These are phyloP conservation scores for Pseudopyricularia cyperi DNA, from an alignment of 2,329 filamentous ascomycete species.

Conservation along the genomic window DNA sequence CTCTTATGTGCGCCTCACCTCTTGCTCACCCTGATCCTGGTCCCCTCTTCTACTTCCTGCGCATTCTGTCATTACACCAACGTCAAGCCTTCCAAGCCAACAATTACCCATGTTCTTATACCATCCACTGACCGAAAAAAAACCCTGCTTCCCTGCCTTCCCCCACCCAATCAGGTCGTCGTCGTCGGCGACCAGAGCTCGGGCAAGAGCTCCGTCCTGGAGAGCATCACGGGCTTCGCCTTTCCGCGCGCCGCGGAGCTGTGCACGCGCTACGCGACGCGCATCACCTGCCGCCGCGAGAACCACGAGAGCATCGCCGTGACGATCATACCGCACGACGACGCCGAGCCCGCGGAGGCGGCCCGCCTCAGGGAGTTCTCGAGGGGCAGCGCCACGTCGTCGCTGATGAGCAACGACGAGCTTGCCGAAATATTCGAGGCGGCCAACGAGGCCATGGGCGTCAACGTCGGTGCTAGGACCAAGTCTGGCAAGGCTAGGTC, in stretches of 20 bases:
- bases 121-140: too few relatives aligned
- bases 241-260: conserved; percentile 30
- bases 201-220: conserved; percentile 74
- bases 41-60: not conserved
- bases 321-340: conserved; percentile 23
- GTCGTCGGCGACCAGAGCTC: conserved; percentile 79
- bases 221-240: conserved; percentile 41
- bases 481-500: not conserved
- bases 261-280: conserved; percentile 35
- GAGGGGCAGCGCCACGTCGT: conserved; percentile 3
- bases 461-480: not conserved
- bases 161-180: conserved; percentile 50
- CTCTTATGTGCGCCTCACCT: not conserved
- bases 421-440: conserved; percentile 19
- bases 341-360: conserved; percentile 5
- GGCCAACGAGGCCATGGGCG: conserved; percentile 12
- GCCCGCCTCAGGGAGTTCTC: conserved; percentile 6
- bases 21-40: not conserved
- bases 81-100: not conserved
- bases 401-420: not conserved
- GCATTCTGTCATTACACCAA: not conserved
- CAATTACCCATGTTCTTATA: too few relatives aligned
- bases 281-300: conserved; percentile 30
- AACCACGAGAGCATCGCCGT: conserved; percentile 19
- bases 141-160: too few relatives aligned